These are phyloP conservation scores for Ophiostoma sp. DNA, from an alignment of 2,329 filamentous ascomycete species.

Conservation along the genomic window DNA sequence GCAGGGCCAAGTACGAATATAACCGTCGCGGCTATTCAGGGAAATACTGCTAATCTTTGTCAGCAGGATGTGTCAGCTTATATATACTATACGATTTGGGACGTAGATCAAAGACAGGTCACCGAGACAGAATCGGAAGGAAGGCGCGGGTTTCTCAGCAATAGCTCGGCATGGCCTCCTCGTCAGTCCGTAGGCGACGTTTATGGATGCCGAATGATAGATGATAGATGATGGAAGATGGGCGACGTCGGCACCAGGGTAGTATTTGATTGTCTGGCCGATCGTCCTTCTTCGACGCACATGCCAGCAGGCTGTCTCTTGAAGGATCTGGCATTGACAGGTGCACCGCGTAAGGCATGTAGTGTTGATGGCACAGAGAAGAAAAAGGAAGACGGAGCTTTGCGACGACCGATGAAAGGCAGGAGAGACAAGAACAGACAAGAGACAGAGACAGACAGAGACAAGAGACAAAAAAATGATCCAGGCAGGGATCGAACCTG, in stretches of 20 bases:
- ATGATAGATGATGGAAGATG: not conserved
- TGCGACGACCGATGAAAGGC: not conserved
- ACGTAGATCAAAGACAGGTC: too few relatives aligned
- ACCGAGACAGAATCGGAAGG: too few relatives aligned
- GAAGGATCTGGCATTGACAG: not conserved
- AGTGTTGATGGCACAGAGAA: not conserved
- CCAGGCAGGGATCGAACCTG: slow-evolving; percentile 36
- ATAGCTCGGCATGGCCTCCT: not conserved
- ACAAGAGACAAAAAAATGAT: slow-evolving; percentile 22
- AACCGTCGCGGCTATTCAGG: not conserved
- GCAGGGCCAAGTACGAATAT: too few relatives aligned
- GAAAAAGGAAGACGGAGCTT: not conserved
- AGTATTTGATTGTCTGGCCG: not conserved
- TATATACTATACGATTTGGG: too few relatives aligned
- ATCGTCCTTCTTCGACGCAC: not conserved
- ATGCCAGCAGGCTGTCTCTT: not conserved
- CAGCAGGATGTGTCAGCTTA: not conserved
- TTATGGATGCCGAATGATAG: too few relatives aligned
- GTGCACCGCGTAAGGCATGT: too few relatives aligned
- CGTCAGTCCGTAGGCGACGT: not conserved
- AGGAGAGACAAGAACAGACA: not conserved
- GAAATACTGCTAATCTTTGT: not conserved
- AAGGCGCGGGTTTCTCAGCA: too few relatives aligned
- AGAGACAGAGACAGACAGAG: not conserved
- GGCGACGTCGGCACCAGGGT: not conserved